Evolutionary conservation across 1,139 yeast genomes (phyloP), one percentile per base, ranked within the genome.

Genomic region (Pichia sp.): DNA sequence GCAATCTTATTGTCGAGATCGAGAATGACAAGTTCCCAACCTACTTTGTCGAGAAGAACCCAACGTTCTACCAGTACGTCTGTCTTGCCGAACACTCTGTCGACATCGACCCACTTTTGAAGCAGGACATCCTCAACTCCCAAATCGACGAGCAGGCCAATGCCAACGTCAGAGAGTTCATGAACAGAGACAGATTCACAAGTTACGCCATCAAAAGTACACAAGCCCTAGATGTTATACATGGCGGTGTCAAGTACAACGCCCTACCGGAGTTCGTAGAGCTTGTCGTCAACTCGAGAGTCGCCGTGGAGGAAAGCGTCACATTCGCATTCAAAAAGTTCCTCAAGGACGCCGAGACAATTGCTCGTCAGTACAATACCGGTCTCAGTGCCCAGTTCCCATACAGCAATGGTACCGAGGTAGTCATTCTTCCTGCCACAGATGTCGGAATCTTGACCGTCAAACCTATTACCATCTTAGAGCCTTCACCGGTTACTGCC

Each of bases 261-360:
- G 92, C 93, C 2, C 73, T 87, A 55, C 95, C 95, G 1, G 95
- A 87, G 64, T 75, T 74, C 59, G 86, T 80, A 5, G 72, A 75
- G 5, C 72, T 83, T 23, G 59, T 55, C 1, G 75, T 85, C 46
- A 59, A 59, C 44, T 53, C 61, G 1, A 55, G 66, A 51, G 53
- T 63, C 29, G 63, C 84, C 4, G 49, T 64, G 8, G 68, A 64
- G 38, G 68, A 77, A 57, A 69, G 78, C 36, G 59, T 78, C 13
- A 62, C 64, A 0, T 71, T 74, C 50, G 62, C 62, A 0, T 52
- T 57, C 5, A 41, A 58, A 7, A 65, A 65, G 41, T 61, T 63
- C 42, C 7, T 63, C 10, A 45, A 45, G 13, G 67, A 73, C 50
- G 71, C 79, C 11, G 57, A 67, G 45, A 59, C 65, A 8, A 65